Conservation (phyloP, 2,329 filamentous ascomycete species). For the Ceratocystiopsis minuta region DNA sequence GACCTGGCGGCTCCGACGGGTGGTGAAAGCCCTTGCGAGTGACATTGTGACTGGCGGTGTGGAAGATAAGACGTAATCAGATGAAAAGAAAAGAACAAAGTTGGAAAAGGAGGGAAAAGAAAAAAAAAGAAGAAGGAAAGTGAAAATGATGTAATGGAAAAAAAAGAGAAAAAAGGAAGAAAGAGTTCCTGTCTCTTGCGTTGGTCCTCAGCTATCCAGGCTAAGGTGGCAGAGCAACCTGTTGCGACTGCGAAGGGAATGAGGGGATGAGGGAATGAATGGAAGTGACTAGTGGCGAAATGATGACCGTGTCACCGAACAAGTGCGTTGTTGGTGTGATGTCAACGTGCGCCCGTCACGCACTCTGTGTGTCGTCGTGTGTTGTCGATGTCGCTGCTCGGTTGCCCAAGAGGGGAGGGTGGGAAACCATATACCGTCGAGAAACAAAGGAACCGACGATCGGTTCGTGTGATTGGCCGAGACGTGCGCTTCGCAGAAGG, state of each 20-base stretch:
- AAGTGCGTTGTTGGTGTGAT: background rate
- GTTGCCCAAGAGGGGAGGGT: background rate
- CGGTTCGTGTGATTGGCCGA: conserved; percentile 5
- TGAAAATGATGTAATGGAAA: background rate
- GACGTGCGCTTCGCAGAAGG: too few species aligned
- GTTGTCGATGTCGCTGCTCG: too few species aligned
- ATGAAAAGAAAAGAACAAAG: background rate
- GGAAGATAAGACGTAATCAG: background rate
- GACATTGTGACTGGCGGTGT: conserved; percentile 12
- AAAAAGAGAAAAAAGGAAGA: background rate
- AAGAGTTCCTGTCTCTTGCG: background rate
- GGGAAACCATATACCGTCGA: background rate
- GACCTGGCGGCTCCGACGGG: conserved; percentile 27
- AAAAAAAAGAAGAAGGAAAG: background rate
- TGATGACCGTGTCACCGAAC: background rate
- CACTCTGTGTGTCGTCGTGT: too few species aligned
- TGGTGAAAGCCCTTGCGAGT: conserved; percentile 53
- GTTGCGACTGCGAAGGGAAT: conserved; percentile 7
- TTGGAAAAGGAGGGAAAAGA: background rate
- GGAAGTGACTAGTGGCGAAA: background rate
- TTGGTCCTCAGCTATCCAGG: background rate
- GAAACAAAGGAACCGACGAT: background rate
- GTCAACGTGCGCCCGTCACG: too few species aligned
- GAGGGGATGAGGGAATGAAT: too few species aligned
- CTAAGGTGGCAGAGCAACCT: conserved; percentile 5